Evolutionary conservation across 202 grass and related monocot genomes (phyloP), one percentile per base, ranked within the genome.

Genomic region (Saccharum hybrid): DNA sequence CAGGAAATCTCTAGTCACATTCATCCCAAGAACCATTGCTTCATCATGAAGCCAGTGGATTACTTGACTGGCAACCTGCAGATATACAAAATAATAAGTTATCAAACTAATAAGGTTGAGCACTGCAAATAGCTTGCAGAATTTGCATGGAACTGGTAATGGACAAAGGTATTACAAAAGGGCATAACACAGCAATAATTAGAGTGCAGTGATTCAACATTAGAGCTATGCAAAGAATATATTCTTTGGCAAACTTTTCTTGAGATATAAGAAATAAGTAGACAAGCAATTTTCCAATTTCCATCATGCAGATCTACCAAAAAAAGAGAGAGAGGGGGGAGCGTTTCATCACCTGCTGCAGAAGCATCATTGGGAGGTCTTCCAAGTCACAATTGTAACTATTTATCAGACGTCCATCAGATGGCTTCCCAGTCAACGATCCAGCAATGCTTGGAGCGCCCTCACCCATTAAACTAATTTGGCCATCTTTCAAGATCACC

Each of bases 41-140:
- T 95, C 92, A 73, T 95, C 91, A 16, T 95, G 93, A 40, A 98
- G 91, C 91, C 96, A 98, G 19, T 83, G 87, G 67, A 98, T 98
- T 41, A 94, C 88, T 85, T 93, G 93, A 67, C 93, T 88, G 2
- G 93, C 92, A 38, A 92, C 91, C 91, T 98, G 89, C 23, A 22
- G 15, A 76, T 40, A 63, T 4, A 78, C 48, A 52, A 59, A 22
- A 22, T 59, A 59, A 70, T 19, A 78, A 22, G 39, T 61, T 22
- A 65, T 72, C 68, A 49, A 63, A 41, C 21, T 42, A 66, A 38
- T 56, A 72, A 19, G 39, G 71, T 63, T n/a, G 19, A 57, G 49
- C 2, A 37, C 31, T 33, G 16, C 18, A 70, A 15, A 68, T 70
- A 6, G 26, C 45, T 34, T 31, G 26, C 30, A 65, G 40, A 63